phyloP scores from a whole-genome alignment of 768 basidiomycete genomes.

The Lactarius pseudohatsudake region DNA sequence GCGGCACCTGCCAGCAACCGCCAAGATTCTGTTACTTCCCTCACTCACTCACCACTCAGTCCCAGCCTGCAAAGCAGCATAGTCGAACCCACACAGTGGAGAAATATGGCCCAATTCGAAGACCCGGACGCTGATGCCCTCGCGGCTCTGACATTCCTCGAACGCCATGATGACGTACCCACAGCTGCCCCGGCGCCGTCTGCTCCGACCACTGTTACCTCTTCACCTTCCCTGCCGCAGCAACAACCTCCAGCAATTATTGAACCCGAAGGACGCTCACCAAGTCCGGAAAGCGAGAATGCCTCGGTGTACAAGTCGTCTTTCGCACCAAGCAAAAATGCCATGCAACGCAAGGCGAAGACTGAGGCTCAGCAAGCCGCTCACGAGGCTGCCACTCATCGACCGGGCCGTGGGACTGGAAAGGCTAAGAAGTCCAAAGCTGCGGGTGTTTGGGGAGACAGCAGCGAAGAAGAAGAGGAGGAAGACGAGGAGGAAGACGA shows the following conservation, averaged over 20 bases:
- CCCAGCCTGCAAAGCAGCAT: constrained; percentile 19
- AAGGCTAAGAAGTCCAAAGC: constrained; percentile 43
- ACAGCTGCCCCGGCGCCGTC: constrained; percentile 29
- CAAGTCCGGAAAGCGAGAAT: constrained; percentile 30
- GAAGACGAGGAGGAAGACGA: constrained; percentile 69
- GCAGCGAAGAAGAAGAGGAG: constrained; percentile 74
- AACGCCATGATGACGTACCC: constrained; percentile 44
- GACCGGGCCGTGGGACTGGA: constrained; percentile 61
- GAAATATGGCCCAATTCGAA: constrained; percentile 33
- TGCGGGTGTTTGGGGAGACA: constrained; percentile 55
- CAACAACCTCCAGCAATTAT: constrained; percentile 33
- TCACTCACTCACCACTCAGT: constrained; percentile 27
- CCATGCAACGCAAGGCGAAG: constrained; percentile 82
- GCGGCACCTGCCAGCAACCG: constrained; percentile 45
- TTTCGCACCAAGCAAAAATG: constrained; percentile 83
- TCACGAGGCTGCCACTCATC: constrained; percentile 71
- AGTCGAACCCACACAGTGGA: neutral
- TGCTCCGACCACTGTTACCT: constrained; percentile 31
- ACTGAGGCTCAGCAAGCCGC: constrained; percentile 82
- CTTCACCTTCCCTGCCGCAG: constrained; percentile 36
- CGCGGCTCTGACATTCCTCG: constrained; percentile 76
- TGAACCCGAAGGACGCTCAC: constrained; percentile 34
- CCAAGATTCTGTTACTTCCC: constrained; percentile 5
- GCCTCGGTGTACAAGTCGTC: constrained; percentile 68
- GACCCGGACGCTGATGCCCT: constrained; percentile 68